Percentiles rank a stretch among this genome's conserved stretches.
phyloP scores from a whole-genome alignment of 345 rosid species.

The Citrus sp. region DNA sequence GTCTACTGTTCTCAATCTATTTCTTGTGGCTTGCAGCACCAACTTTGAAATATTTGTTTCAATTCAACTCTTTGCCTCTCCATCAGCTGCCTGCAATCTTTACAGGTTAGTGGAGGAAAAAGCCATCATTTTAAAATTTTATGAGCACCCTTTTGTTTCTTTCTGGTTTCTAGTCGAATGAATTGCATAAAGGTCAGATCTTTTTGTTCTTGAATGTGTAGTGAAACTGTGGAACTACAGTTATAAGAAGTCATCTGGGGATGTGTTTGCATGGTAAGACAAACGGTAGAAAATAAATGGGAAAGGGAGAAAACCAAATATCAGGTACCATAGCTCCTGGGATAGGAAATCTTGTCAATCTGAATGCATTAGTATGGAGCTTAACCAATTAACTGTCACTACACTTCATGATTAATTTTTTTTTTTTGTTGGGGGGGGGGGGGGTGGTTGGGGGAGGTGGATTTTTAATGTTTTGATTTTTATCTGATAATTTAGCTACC shows the following conservation, averaged over 20 bases:
- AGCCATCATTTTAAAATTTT: background rate
- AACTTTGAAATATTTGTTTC: background rate
- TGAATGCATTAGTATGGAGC: too few species aligned
- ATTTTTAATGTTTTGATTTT: background rate
- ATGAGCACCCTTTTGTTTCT: background rate
- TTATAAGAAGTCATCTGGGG: background rate
- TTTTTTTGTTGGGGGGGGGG: background rate
- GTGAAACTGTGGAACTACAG: background rate
- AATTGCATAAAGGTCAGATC: background rate
- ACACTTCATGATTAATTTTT: too few species aligned
- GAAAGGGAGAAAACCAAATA: too few species aligned
- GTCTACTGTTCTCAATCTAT: background rate
- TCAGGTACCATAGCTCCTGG: too few species aligned
- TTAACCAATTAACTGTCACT: too few species aligned
- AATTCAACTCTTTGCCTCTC: background rate
- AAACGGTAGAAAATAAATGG: background rate
- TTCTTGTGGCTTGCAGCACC: background rate
- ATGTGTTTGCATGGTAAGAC: slow-evolving; percentile 12
- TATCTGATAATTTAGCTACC: background rate
- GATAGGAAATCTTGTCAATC: too few species aligned
- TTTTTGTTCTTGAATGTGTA: slow-evolving; percentile 4
- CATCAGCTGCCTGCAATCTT: background rate
- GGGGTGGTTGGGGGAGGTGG: background rate
- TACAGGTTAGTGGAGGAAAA: slow-evolving; percentile 17
- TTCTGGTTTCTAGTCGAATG: background rate